Base-by-base conservation (phyloP, 371 early-diverging fungal species). In the Coemansia sp. region DNA sequence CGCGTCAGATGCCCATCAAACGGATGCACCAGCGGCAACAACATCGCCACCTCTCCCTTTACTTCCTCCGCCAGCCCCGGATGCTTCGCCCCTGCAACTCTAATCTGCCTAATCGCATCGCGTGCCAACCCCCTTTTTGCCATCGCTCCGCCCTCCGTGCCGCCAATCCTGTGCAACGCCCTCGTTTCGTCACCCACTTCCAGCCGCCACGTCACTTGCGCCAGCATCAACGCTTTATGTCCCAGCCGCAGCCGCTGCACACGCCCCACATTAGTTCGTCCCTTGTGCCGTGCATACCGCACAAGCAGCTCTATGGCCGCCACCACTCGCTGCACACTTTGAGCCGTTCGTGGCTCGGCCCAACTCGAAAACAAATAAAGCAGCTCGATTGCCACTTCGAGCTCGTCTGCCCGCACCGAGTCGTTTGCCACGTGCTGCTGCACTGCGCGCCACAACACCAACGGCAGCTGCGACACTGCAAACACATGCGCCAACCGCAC, bases 1-100 rank as follows among this genome's bases (percentile, higher is more conserved):
- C 75, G 70, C 22, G 75, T 74, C 29, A 66, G 45, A 40, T 74
- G 75, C n/a, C 75, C 75, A 55, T 74, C 75, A 39, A 74, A 74
- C 39, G 75, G 75, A 31, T 74, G 75, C 34, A 74, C 70, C 40
- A 74, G 66, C 3, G 64, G 57, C 56, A 55, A 61, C 55, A 74
- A 63, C 10, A 48, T 57, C 51, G 63, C 70, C 27, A 55, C 50
- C 7, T 42, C 61, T 14, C 16, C 66, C 5, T 34, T 45, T 40
- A 53, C 52, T 0, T 66, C 70, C 13, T 31, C 53, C 22, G 56
- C 64, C 54, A 74, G 64, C 57, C 47, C 56, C 51, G 75, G 70
- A 24, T 74, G 63, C 67, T 65, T 65, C 1, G 63, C 71, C 4
- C 42, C 37, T 24, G 55, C 40, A 45, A 45, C 61, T 37, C 60